These are phyloP conservation scores for Fomitiporia mediterranea DNA, from an alignment of 1,284 basidiomycete genomes.

Conservation along the genomic window DNA sequence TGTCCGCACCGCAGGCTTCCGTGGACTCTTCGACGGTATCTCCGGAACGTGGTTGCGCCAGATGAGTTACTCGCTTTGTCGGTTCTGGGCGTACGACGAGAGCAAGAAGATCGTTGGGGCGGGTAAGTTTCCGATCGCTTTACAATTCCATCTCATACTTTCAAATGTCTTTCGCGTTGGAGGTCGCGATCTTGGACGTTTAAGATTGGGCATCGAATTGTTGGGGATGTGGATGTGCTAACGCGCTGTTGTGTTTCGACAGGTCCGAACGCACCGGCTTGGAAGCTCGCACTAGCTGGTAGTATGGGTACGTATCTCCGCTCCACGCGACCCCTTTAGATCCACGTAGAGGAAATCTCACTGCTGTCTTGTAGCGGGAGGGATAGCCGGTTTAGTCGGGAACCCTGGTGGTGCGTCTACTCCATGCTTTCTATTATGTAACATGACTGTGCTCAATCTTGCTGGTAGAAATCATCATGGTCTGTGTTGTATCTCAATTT, in stretches of 20 bases:
- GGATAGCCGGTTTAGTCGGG: conserved; percentile 78
- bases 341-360: background rate
- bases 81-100: conserved; percentile 92
- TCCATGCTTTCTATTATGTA: background rate
- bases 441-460: background rate
- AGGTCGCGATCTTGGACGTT: no score
- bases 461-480: conserved; percentile 73
- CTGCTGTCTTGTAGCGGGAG: conserved; percentile 51
- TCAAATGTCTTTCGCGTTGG: no score
- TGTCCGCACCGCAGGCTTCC: conserved; percentile 60
- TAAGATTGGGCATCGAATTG: background rate
- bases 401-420: conserved; percentile 72
- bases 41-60: conserved; percentile 87
- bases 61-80: conserved; percentile 90
- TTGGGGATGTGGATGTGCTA: background rate
- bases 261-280: conserved; percentile 65
- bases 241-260: background rate
- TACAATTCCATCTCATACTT: no score
- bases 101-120: conserved; percentile 79
- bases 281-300: conserved; percentile 78
- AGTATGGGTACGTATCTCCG: conserved; percentile 61
- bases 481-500: conserved; percentile 29
- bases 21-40: conserved; percentile 83
- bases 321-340: background rate
- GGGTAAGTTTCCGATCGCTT: conserved; percentile 28